Percentiles rank a stretch among this genome's conserved stretches.
phyloP scores from a whole-genome alignment of 352 stramenopile species.

The Halophytophthora batemanensis region DNA sequence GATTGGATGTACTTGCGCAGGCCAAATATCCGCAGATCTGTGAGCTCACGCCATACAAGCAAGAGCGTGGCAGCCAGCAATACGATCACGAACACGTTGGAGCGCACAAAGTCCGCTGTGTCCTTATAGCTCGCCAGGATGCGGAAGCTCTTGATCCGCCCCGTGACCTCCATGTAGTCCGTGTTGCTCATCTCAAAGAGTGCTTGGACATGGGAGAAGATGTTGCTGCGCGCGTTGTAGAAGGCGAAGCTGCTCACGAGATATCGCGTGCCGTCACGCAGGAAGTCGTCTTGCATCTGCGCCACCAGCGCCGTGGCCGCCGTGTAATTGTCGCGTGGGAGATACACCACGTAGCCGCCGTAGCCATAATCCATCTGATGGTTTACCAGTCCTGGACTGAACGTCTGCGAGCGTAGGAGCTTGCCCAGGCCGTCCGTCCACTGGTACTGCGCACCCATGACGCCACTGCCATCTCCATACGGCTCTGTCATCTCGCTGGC shows the following conservation, averaged over 20 bases:
- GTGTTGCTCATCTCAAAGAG: conserved; percentile 79
- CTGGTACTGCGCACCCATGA: conserved; percentile 35
- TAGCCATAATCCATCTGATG: conserved; percentile 69
- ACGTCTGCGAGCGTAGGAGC: conserved; percentile 64
- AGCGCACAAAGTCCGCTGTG: conserved; percentile 33
- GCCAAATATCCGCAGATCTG: conserved; percentile 45
- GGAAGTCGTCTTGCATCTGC: conserved; percentile 54
- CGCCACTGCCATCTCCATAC: conserved; percentile 42
- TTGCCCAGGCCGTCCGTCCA: conserved; percentile 37
- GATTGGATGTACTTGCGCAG: conserved; percentile 65
- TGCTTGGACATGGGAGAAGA: conserved; percentile 72
- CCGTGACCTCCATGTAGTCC: conserved; percentile 73
- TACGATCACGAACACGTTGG: conserved; percentile 66
- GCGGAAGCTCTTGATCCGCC: conserved; percentile 68
- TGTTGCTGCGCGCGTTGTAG: conserved; percentile 73
- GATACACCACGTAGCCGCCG: conserved; percentile 67
- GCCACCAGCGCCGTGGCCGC: conserved; percentile 34
- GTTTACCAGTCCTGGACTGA: conserved; percentile 63
- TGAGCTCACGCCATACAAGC: conserved; percentile 52
- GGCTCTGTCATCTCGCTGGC: conserved; percentile 39
- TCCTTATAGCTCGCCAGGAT: conserved; percentile 56
- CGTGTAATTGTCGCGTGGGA: conserved; percentile 70
- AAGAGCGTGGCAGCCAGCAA: conserved; percentile 46
- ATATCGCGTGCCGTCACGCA: conserved; percentile 64
- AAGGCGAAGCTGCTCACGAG: conserved; percentile 58